Base-by-base conservation (phyloP, 192 early-diverging fungal species). In the Paraglomus brasilianum region DNA sequence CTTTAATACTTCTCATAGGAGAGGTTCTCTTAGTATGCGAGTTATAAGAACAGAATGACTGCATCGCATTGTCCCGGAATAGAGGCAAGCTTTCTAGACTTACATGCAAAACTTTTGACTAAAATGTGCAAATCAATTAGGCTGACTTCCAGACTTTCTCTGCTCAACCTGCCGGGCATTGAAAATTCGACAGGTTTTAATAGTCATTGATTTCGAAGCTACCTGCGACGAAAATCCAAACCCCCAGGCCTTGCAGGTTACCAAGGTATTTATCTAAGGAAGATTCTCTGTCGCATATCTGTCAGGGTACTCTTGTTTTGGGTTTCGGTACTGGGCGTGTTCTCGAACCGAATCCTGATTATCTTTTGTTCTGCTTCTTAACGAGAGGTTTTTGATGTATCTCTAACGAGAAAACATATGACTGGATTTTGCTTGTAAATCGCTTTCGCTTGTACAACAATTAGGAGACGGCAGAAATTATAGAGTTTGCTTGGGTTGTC, bases 141-240 rank as follows among this genome's bases (percentile, higher is more conserved):
- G 3, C 30, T 30, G 30, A 30, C 30, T 30, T 30, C n/a, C n/a
- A n/a, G n/a, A n/a, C n/a, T 30, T 30, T 30, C 30, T 30, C 30
- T 30, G 3, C 3, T 30, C 30, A 30, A 30, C 30, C 30, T 30
- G 30, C 30, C 30, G 30, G 30, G 3, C 3, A 30, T 30, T 30
- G 30, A 30, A 30, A 30, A 30, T 30, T 30, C 30, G 3, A 30
- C 30, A 30, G 30, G 30, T 30, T 30, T 30, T 30, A 30, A 30
- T 91, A 41, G 77, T 87, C n/a, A 72, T 90, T n/a, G 77, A 86
- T 65, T 73, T 86, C 36, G 87, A 88, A 67, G 84, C 87, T 8
- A 91, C 88, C n/a, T 86, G 87, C 75, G 89, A 91, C 72, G 89
- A 89, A 19, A 85, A 83, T 67, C 75, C 82, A 38, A 83, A 88